phyloP scores from a whole-genome alignment of 2,329 filamentous ascomycete species.

The Knufia fluminis region DNA sequence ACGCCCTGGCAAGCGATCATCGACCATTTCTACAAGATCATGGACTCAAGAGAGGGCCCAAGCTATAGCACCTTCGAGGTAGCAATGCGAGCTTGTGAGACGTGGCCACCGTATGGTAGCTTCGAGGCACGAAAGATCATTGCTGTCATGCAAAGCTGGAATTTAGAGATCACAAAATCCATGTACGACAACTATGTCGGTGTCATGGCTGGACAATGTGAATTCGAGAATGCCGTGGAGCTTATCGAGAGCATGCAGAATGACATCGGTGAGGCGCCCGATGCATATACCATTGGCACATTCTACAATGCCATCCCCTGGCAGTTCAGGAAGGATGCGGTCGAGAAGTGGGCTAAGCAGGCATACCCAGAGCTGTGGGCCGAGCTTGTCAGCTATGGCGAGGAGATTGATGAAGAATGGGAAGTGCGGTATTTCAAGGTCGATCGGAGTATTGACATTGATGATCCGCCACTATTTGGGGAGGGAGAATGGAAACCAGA shows the following conservation, averaged over 20 bases:
- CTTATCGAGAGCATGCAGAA: conserved; percentile 59
- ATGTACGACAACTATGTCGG: conserved; percentile 71
- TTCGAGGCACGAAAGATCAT: conserved; percentile 45
- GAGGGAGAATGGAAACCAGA: conserved; percentile 19
- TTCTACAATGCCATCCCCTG: conserved; percentile 66
- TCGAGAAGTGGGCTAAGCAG: conserved; percentile 64
- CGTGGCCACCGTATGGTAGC: conserved; percentile 36
- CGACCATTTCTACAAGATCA: conserved; percentile 79
- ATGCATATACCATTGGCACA: conserved; percentile 59
- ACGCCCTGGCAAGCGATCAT: conserved; percentile 50
- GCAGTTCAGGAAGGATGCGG: conserved; percentile 55
- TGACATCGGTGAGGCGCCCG: conserved; percentile 58
- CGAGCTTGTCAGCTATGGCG: conserved; percentile 42
- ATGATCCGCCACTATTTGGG: conserved; percentile 19
- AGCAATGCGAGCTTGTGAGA: conserved; percentile 70
- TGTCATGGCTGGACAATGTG: conserved; percentile 63
- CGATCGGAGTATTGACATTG: conserved; percentile 16
- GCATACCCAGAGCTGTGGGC: conserved; percentile 62
- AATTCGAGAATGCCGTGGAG: conserved; percentile 57
- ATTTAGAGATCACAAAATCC: conserved; percentile 63
- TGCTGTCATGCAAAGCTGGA: conserved; percentile 55
- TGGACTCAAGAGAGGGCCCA: conserved; percentile 75
- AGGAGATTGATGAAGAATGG: conserved; percentile 23
- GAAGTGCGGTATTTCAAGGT: conserved; percentile 23
- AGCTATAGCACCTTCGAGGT: conserved; percentile 71